Base-by-base conservation (phyloP, 2,329 filamentous ascomycete genomes). In the Neoarthrinium moseri region DNA sequence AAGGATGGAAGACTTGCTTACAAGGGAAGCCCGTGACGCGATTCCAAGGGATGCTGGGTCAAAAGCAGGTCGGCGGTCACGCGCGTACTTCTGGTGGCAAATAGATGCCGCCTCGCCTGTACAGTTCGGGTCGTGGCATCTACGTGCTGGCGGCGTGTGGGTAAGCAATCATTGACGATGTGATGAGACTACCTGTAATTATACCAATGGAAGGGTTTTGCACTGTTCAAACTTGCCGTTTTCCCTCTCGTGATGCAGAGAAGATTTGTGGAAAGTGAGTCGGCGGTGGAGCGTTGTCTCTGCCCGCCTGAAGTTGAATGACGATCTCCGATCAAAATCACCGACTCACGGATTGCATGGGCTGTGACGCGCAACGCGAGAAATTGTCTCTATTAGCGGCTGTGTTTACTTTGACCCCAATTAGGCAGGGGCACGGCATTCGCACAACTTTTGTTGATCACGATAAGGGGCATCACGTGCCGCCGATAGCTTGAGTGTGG, bases 101-200 rank as follows among this genome's bases (percentile, higher is more conserved):
- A 38, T 24, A n/a, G 8, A n/a, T n/a, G 26, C 18, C 17, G 21
- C 12, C 20, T 49, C 35, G 44, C 47, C 45, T 43, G 45, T 33
- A 48, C 48, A 43, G 48, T 23, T 46, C 36, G 13, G 17, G 36
- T 15, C 13, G 17, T 17, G 12, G 10, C 12, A 13, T 23, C 22
- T 55, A 48, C 48, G 47, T 43, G 51, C 53, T 48, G 54, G 52
- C 52, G 23, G 12, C 34, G 23, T 57, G 39, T 44, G 43, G 21
- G 30, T 27, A 35, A 54, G 50, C n/a, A 45, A 53, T 48, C 54
- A 51, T 44, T 63, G 58, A 64, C 52, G 60, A 64, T 54, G 55
- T 58, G 55, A 58, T 56, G 61, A 61, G 57, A 43, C 46, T 55
- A 58, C 56, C 61, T 65, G 62, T 66, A 66, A 65, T 64, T 63